Conservation (phyloP, 2,329 filamentous ascomycete genomes). For the Talaromyces sp. region DNA sequence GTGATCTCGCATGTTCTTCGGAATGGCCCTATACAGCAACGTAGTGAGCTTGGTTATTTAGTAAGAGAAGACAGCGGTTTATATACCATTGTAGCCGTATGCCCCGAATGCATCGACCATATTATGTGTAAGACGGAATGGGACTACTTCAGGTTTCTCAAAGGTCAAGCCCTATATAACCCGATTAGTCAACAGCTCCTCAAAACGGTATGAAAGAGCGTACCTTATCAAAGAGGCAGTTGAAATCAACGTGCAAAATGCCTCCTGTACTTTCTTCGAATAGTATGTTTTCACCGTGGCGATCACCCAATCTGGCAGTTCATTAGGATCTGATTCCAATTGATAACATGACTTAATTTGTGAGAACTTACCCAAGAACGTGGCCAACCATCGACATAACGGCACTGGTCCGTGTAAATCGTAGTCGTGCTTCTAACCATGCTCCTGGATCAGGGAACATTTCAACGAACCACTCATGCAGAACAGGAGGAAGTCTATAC, state of each 20-base stretch:
- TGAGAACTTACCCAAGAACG: conserved; percentile 63
- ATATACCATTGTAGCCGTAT: conserved; percentile 75
- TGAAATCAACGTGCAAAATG: conserved; percentile 97
- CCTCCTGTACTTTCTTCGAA: conserved; percentile 92
- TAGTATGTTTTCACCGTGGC: conserved; percentile 95
- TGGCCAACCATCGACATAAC: conserved; percentile 99
- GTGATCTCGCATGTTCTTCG: conserved; percentile 87
- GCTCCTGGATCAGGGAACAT: conserved; percentile 88
- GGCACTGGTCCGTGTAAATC: conserved; percentile 89
- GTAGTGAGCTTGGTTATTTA: background rate
- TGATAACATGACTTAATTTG: background rate
- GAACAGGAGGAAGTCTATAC: conserved; percentile 71
- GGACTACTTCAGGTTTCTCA: conserved; percentile 88
- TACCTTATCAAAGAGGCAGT: conserved; percentile 94
- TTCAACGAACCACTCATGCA: conserved; percentile 93
- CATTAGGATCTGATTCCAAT: background rate
- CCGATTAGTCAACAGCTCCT: background rate
- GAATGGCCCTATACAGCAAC: conserved; percentile 63
- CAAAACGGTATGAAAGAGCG: background rate
- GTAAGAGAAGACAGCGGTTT: background rate
- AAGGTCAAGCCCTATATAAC: conserved; percentile 71
- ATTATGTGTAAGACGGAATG: conserved; percentile 96
- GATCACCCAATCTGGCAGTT: conserved; percentile 69
- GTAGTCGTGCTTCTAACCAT: conserved; percentile 86
- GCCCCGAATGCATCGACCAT: conserved; percentile 98